Conservation (phyloP, 768 basidiomycete species). For the Rickenella mellea region DNA sequence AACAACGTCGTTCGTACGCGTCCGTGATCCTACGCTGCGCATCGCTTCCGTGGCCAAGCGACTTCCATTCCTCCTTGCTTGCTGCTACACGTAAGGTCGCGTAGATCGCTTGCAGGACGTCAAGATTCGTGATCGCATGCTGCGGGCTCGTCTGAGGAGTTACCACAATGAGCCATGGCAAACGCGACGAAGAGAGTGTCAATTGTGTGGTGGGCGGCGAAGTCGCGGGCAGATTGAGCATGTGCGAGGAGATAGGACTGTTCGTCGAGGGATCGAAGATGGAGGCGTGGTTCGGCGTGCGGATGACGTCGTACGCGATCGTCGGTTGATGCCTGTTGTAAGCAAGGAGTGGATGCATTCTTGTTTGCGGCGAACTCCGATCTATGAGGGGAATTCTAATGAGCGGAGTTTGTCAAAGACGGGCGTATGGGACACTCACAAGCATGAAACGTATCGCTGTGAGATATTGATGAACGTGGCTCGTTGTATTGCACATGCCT, state of each 20-base stretch:
- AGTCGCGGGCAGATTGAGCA: constrained; percentile 54
- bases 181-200: constrained; percentile 39
- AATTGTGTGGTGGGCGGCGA: constrained; percentile 40
- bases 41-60: constrained; percentile 43
- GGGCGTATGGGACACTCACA: too few species aligned
- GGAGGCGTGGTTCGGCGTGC: constrained; percentile 46
- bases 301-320: constrained; percentile 50
- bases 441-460: too few species aligned
- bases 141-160: constrained; percentile 18
- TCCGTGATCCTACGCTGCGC: constrained; percentile 49
- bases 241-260: constrained; percentile 42
- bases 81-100: constrained; percentile 44
- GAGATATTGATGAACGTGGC: too few species aligned
- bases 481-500: too few species aligned
- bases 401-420: too few species aligned
- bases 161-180: constrained; percentile 55
- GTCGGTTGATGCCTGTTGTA: too few species aligned
- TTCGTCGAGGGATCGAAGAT: constrained; percentile 48
- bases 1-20: constrained; percentile 56
- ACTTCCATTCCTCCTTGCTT: constrained; percentile 57
- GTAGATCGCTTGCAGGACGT: constrained; percentile 53
- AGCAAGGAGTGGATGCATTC: too few species aligned
- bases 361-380: too few species aligned
- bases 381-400: too few species aligned
- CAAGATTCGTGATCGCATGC: constrained; percentile 44